Conservation (phyloP, 441 rosid species). For the Theobroma grandiflorum region DNA sequence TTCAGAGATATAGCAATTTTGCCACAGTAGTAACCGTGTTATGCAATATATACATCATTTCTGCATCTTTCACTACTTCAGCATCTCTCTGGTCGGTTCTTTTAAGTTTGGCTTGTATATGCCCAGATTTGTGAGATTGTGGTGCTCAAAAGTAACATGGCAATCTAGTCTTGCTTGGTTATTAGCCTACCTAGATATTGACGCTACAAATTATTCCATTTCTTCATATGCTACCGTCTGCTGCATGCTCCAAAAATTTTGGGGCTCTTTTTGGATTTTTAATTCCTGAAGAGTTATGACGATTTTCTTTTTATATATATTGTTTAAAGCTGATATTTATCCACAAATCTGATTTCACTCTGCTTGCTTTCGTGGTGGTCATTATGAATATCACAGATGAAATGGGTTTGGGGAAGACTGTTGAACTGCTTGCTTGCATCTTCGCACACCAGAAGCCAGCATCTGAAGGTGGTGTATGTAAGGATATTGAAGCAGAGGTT, state of each 20-base stretch:
- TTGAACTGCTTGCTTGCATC: conserved; percentile 94
- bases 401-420: conserved; percentile 99
- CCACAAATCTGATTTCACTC: conserved; percentile 24
- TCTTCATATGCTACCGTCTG: conserved; percentile 9
- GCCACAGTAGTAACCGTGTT: background rate
- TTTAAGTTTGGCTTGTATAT: conserved; percentile 12
- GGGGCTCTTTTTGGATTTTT: background rate
- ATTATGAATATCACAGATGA: conserved; percentile 69
- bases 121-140: conserved; percentile 9
- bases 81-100: background rate
- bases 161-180: conserved; percentile 11
- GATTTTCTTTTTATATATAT: background rate
- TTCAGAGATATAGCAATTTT: conserved; percentile 8
- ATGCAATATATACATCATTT: background rate
- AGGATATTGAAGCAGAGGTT: conserved; percentile 37
- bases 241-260: background rate
- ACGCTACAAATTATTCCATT: background rate
- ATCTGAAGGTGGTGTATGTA: conserved; percentile 46
- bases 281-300: background rate
- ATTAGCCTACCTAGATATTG: background rate
- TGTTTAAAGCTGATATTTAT: background rate
- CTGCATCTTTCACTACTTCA: conserved; percentile 5
- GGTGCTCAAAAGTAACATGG: conserved; percentile 13
- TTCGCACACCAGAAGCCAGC: conserved; percentile 72
- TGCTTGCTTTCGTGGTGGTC: conserved; percentile 36